Percentiles rank a stretch among this genome's conserved stretches.
Evolutionary conservation across 2,329 filamentous ascomycete genomes (phyloP).

Genomic region (Amphichorda felina): DNA sequence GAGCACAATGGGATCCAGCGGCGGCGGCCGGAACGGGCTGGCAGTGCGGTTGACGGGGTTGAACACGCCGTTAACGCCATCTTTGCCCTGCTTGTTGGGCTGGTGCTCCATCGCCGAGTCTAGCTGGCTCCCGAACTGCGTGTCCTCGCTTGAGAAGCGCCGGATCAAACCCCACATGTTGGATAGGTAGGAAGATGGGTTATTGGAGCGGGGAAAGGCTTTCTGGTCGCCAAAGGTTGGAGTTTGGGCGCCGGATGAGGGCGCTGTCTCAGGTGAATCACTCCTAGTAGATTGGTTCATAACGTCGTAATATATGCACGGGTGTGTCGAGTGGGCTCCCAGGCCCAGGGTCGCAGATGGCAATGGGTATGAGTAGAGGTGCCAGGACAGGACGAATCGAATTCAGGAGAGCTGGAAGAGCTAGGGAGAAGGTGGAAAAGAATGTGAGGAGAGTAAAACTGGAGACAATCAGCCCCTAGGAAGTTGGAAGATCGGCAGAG

Average conservation of each 20-base stretch:
- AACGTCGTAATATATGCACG: neutral
- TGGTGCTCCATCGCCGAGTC: conserved; percentile 3
- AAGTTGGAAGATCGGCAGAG: too few relatives aligned
- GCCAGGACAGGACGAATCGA: too few relatives aligned
- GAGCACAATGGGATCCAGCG: conserved; percentile 69
- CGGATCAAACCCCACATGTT: conserved; percentile 51
- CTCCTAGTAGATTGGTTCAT: conserved; percentile 1
- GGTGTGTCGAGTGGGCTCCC: neutral
- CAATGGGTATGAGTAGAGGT: too few relatives aligned
- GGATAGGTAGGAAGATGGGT: conserved; percentile 10
- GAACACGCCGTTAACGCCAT: conserved; percentile 48
- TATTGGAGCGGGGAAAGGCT: too few relatives aligned
- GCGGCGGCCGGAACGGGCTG: conserved; percentile 78
- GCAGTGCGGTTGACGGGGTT: conserved; percentile 38
- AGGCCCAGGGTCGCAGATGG: too few relatives aligned
- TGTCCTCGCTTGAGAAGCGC: conserved; percentile 45
- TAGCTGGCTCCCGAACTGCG: conserved; percentile 14
- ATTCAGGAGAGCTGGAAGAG: too few relatives aligned
- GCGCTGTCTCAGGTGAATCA: conserved; percentile 3
- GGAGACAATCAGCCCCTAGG: too few relatives aligned
- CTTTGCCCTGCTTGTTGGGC: conserved; percentile 12
- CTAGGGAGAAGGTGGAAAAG: too few relatives aligned
- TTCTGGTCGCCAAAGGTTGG: neutral
- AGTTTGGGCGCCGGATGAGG: conserved; percentile 5
- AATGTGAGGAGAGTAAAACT: too few relatives aligned